phyloP scores from a whole-genome alignment of 495 filamentous ascomycete species.

The Penicillium cosmopolitanum region DNA sequence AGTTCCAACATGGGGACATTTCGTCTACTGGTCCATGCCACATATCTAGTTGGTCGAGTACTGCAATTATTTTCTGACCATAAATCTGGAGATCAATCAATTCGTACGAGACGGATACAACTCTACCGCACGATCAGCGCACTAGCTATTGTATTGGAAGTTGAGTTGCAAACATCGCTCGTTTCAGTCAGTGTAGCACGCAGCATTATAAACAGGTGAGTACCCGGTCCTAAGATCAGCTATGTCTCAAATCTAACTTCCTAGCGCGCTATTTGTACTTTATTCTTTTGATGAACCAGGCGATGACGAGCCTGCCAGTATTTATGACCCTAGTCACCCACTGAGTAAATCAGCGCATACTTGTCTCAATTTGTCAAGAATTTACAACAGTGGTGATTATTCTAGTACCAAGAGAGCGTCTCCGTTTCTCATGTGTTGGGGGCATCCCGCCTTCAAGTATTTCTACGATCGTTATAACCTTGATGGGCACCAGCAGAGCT shows the following conservation, averaged over 20 bases:
- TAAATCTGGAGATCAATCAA: neutral
- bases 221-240: neutral
- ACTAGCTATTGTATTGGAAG: slow-evolving; percentile 12
- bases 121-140: slow-evolving; percentile 19
- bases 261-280: slow-evolving; percentile 13
- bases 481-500: slow-evolving; percentile 14
- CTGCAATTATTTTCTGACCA: slow-evolving; percentile 15
- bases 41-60: slow-evolving; percentile 16
- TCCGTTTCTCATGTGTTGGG: slow-evolving; percentile 17
- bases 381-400: slow-evolving; percentile 11
- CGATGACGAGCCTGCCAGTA: neutral
- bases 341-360: slow-evolving; percentile 13
- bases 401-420: slow-evolving; percentile 4
- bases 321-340: slow-evolving; percentile 5
- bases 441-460: slow-evolving; percentile 8
- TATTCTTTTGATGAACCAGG: slow-evolving; percentile 6
- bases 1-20: slow-evolving; percentile 22
- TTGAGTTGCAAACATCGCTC: slow-evolving; percentile 14
- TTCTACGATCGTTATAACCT: slow-evolving; percentile 13
- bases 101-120: slow-evolving; percentile 12
- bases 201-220: slow-evolving; percentile 17
- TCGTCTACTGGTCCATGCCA: slow-evolving; percentile 18
- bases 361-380: slow-evolving; percentile 3
- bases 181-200: slow-evolving; percentile 15
- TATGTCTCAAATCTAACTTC: neutral